Percentiles rank a stretch among this genome's conserved stretches.
These are phyloP conservation scores for Penicillium waksmanii DNA, from an alignment of 495 filamentous ascomycete genomes.

Conservation along the genomic window DNA sequence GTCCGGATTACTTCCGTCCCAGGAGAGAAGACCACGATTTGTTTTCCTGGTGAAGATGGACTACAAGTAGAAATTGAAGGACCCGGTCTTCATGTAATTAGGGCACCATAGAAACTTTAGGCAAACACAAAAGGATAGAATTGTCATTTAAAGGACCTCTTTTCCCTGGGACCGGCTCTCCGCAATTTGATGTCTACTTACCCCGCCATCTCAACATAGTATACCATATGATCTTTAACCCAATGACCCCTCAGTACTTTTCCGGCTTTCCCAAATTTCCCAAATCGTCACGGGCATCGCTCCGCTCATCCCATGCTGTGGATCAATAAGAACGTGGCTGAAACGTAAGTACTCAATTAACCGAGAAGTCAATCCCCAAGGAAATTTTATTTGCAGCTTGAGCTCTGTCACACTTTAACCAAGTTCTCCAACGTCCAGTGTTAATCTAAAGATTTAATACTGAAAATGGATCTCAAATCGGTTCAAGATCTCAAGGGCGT, in stretches of 20 bases:
- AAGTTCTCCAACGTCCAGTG: neutral
- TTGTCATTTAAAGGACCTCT: too few species aligned
- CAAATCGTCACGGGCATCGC: slow-evolving; percentile 18
- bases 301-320: slow-evolving; percentile 8
- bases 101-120: neutral
- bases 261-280: slow-evolving; percentile 7
- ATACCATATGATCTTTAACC: too few species aligned
- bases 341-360: neutral
- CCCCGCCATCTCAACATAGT: neutral
- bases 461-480: slow-evolving; percentile 33
- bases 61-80: slow-evolving; percentile 15
- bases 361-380: neutral
- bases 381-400: neutral
- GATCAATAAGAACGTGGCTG: slow-evolving; percentile 14
- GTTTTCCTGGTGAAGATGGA: slow-evolving; percentile 27
- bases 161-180: too few species aligned
- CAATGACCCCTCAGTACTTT: neutral
- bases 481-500: slow-evolving; percentile 37
- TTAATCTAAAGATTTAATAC: neutral
- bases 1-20: slow-evolving; percentile 25
- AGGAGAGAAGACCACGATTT: slow-evolving; percentile 19
- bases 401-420: neutral
- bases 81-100: slow-evolving; percentile 14
- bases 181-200: neutral
- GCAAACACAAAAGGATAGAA: too few species aligned